Conservation (phyloP, 1,284 basidiomycete species). For the Sanghuangporus sanghuang region DNA sequence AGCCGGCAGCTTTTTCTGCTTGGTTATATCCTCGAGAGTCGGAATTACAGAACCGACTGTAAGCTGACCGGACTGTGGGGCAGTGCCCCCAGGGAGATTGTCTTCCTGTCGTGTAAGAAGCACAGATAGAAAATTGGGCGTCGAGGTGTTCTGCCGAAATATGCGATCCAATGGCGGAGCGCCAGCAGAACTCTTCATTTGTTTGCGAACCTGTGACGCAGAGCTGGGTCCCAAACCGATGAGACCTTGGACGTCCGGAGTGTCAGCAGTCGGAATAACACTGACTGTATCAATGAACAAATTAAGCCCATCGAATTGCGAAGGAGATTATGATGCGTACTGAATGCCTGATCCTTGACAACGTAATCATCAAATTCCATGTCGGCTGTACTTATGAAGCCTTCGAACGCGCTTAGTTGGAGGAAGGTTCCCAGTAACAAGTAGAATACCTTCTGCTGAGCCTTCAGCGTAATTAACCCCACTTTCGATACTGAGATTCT, state of each 20-base stretch:
- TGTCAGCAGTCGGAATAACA: slow-evolving; percentile 25
- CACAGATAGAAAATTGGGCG: slow-evolving; percentile 25
- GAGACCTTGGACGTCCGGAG: slow-evolving; percentile 33
- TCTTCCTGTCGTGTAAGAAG: slow-evolving; percentile 21
- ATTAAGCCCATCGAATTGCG: background rate
- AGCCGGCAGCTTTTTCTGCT: slow-evolving; percentile 20
- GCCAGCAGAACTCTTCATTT: slow-evolving; percentile 16
- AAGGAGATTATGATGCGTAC: slow-evolving; percentile 33
- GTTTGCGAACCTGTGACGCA: slow-evolving; percentile 28
- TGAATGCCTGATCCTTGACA: slow-evolving; percentile 56
- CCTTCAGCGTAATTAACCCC: slow-evolving; percentile 49
- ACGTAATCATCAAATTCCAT: slow-evolving; percentile 50
- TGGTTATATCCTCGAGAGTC: slow-evolving; percentile 18
- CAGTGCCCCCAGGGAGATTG: slow-evolving; percentile 10
- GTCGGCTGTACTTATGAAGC: slow-evolving; percentile 47
- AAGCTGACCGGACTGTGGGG: slow-evolving; percentile 29
- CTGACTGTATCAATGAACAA: slow-evolving; percentile 29
- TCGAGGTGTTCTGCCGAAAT: slow-evolving; percentile 24
- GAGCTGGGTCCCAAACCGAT: slow-evolving; percentile 49
- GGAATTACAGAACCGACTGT: slow-evolving; percentile 26
- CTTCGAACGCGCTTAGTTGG: slow-evolving; percentile 24
- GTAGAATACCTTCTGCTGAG: slow-evolving; percentile 35
- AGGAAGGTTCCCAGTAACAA: background rate
- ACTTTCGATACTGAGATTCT: slow-evolving; percentile 37
- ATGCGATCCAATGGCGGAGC: slow-evolving; percentile 23